Evolutionary conservation across 768 basidiomycete genomes (phyloP), one percentile per base, ranked within the genome.

Genomic region (Agaricus subrufescens): DNA sequence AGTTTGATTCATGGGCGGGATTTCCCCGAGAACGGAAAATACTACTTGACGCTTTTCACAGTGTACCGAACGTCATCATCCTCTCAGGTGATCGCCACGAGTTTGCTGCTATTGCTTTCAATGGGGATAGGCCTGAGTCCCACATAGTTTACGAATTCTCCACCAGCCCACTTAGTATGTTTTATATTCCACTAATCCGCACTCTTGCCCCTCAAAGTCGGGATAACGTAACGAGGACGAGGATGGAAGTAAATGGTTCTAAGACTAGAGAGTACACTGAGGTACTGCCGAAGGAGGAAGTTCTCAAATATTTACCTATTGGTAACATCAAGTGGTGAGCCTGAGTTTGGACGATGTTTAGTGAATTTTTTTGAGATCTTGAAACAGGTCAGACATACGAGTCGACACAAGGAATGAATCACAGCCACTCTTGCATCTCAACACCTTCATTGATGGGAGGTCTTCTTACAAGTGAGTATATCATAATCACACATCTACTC

Each of bases 31-130:
- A 91, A 68, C 84, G 86, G 61, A 72, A 76, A 12, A 68, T 75
- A 0, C 68, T 92, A 11, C 73, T 91, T 29, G 67, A 75, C 25
- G 73, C 79, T 0, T 70, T 92, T 42, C 80, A 85, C 57, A 75
- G 80, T 25, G 82, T 90, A 10, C 85, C 87, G 0, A 90, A 91
- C 62, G 81, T 89, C 46, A 69, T 86, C 63, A 65, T 91, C 50
- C 69, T 91, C 45, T 84, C 83, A 2, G 89, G 88, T 7, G 89
- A 90, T 65, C 76, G 89, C 23, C 89, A 91, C 66, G 89, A 91
- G 69, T 91, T 90, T 62, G 88, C 88, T 1, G 81, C 81, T 4
- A 77, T 89, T 60, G 81, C 86, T 68, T 86, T 83, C 66, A 75
- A 73, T 52, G 63, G 74, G 56, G 59, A 67, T 44, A 65, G 71